Conservation (phyloP, 2,329 filamentous ascomycete species). For the Alternaria gaisen region DNA sequence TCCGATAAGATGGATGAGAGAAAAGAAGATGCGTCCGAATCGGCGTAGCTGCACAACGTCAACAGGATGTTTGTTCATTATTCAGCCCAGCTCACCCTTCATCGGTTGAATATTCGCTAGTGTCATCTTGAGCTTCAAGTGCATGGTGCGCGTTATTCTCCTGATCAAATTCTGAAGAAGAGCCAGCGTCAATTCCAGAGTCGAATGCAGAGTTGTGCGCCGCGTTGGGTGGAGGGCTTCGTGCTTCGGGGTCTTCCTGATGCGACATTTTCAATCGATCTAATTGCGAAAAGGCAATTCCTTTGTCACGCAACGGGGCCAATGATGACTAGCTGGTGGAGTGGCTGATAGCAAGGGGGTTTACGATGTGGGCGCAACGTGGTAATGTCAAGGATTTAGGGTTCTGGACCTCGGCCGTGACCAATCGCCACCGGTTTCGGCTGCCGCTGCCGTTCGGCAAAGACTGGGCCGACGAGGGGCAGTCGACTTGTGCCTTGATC, state of each 20-base stretch:
- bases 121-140: slow-evolving; percentile 27
- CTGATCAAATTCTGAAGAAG: slow-evolving; percentile 28
- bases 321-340: not conserved
- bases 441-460: not conserved
- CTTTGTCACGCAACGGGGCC: not conserved
- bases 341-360: not conserved
- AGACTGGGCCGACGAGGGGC: slow-evolving; percentile 3
- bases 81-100: slow-evolving; percentile 26
- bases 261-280: not conserved
- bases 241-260: not conserved
- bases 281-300: slow-evolving; percentile 1
- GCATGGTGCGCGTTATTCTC: slow-evolving; percentile 29
- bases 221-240: not conserved
- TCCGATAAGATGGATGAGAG: slow-evolving; percentile 34
- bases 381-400: slow-evolving; percentile 1
- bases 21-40: slow-evolving; percentile 33
- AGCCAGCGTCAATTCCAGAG: slow-evolving; percentile 28
- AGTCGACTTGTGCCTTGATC: not conserved
- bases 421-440: not conserved
- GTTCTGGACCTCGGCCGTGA: not conserved
- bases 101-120: slow-evolving; percentile 29
- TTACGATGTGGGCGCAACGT: not conserved
- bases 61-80: slow-evolving; percentile 1
- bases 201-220: slow-evolving; percentile 11
- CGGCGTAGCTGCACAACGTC: slow-evolving; percentile 24